Evolutionary conservation across 495 filamentous ascomycete species (phyloP), one percentile per base, ranked within the genome.

Genomic region (Parmelia sp.): DNA sequence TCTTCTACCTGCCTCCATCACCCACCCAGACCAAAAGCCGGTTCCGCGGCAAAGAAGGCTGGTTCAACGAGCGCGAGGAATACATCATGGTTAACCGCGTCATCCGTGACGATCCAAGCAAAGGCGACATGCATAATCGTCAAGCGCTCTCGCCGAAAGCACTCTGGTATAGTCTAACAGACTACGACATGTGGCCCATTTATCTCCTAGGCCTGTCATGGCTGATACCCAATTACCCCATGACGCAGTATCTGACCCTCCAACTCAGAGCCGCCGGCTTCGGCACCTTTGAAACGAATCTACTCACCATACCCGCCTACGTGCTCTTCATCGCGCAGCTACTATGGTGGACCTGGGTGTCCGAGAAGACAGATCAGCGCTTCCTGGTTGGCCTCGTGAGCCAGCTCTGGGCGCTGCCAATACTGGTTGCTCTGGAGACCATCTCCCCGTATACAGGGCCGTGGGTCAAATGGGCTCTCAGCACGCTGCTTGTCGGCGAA

Each of bases 141-240:
- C 84, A 90, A 73, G 82, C 80, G 3, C 72, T 92, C 10, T 81
- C 79, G 0, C 79, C 78, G 1, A 83, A 73, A 35, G 72, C 80
- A 27, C 76, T 91, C n/a, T 84, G 81, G 78, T 66, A 80, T 23
- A 77, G 80, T 4, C 64, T 90, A 4, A 80, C 72, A 33, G 88
- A 91, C 70, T 90, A 83, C 56, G 84, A 92, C 61, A 76, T 92
- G 71, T 91, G 87, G 85, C 83, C 85, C 0, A 79, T 90, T 35
- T 91, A 90, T 67, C 66, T 87, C 25, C 68, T 89, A 7, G 86
- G 88, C 14, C 57, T 91, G 6, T 74, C 76, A 0, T 84, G 77
- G 70, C 71, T 77, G 57, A 84, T 88, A 23, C 85, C 87, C 1
- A 72, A 73, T 21, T 74, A 75, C 0, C 81, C 86, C 0, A 75